Conservation (phyloP, 352 stramenopile genomes). For the Achlya hypogyna region DNA sequence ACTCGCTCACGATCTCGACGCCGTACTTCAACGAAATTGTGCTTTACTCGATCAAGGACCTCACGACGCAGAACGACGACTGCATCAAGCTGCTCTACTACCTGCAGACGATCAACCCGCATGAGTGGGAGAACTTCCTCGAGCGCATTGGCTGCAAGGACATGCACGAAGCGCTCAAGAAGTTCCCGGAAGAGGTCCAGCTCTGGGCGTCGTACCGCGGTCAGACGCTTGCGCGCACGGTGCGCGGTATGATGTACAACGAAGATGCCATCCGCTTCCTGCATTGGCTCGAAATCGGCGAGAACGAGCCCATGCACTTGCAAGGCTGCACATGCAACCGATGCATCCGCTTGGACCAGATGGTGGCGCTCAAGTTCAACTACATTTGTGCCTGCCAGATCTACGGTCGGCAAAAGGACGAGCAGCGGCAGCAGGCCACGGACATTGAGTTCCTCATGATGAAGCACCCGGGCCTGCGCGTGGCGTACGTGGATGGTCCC, state of each 20-base stretch:
- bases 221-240: slow-evolving; percentile 74
- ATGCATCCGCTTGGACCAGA: slow-evolving; percentile 71
- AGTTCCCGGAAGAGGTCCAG: slow-evolving; percentile 68
- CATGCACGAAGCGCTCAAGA: slow-evolving; percentile 77
- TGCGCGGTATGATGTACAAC: slow-evolving; percentile 85
- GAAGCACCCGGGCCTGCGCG: slow-evolving; percentile 65
- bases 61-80: slow-evolving; percentile 78
- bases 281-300: slow-evolving; percentile 82
- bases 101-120: slow-evolving; percentile 81
- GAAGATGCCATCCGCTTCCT: slow-evolving; percentile 79
- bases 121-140: slow-evolving; percentile 79
- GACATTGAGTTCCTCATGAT: slow-evolving; percentile 70
- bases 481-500: slow-evolving; percentile 77
- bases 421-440: slow-evolving; percentile 67
- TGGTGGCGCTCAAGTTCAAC: slow-evolving; percentile 84
- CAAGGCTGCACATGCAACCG: slow-evolving; percentile 71
- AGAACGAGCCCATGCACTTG: slow-evolving; percentile 83
- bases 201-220: slow-evolving; percentile 78
- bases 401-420: slow-evolving; percentile 80
- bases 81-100: slow-evolving; percentile 97
- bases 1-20: slow-evolving; percentile 73
- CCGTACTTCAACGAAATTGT: slow-evolving; percentile 88
- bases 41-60: slow-evolving; percentile 83
- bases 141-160: slow-evolving; percentile 70
- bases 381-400: slow-evolving; percentile 85